Percentiles rank a stretch among this genome's conserved stretches.
phyloP scores from a whole-genome alignment of 345 rosid species.

The Brassica incana region DNA sequence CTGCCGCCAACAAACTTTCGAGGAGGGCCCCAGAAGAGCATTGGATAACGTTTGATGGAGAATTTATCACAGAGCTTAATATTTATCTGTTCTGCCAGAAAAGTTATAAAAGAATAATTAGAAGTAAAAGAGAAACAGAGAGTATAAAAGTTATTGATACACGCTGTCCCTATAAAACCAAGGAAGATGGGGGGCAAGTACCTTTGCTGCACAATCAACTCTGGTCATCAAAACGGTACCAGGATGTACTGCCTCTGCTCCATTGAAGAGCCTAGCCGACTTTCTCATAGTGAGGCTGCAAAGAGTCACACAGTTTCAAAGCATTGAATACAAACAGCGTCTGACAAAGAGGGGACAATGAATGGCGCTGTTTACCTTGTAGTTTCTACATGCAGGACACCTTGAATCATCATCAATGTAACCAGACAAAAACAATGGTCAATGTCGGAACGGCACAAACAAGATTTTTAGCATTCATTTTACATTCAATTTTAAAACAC shows the following conservation, averaged over 20 bases:
- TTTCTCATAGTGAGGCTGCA: slow-evolving; percentile 91
- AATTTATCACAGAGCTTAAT: slow-evolving; percentile 79
- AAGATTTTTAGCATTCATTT: background rate
- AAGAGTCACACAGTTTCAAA: slow-evolving; percentile 31
- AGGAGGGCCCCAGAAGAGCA: slow-evolving; percentile 89
- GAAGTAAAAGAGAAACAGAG: slow-evolving; percentile 16
- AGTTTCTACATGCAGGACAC: slow-evolving; percentile 99
- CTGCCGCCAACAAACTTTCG: slow-evolving; percentile 59
- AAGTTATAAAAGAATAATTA: slow-evolving; percentile 28
- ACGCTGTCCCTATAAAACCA: background rate
- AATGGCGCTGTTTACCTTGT: slow-evolving; percentile 58
- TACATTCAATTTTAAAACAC: background rate
- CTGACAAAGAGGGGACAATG: slow-evolving; percentile 10
- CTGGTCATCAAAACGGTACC: slow-evolving; percentile 79
- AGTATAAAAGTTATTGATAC: background rate
- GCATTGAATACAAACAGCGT: slow-evolving; percentile 28
- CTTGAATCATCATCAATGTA: slow-evolving; percentile 45
- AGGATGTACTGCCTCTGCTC: slow-evolving; percentile 83
- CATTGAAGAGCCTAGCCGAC: slow-evolving; percentile 96
- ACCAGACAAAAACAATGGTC: background rate
- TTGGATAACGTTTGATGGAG: slow-evolving; percentile 83
- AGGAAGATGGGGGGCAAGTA: slow-evolving; percentile 34
- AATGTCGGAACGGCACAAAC: slow-evolving; percentile 21
- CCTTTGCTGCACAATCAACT: slow-evolving; percentile 93
- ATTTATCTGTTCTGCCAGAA: slow-evolving; percentile 90